Base-by-base conservation (phyloP, 176 grass and related monocot genomes). In the Eleusine coracana region DNA sequence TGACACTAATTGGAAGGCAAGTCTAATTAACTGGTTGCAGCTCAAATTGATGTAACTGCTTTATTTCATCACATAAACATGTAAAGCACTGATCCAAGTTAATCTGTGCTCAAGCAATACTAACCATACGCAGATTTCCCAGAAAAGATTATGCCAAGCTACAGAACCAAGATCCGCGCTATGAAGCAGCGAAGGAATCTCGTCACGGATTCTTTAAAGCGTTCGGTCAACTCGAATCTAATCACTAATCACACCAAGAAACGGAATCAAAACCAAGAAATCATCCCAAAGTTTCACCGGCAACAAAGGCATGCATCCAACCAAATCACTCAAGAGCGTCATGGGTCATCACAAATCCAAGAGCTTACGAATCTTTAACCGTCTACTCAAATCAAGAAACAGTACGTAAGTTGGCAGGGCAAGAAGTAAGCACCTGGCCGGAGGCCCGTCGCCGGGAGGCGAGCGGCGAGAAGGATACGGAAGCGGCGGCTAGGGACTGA, bases 391-490 rank as follows among this genome's bases (percentile, higher is more conserved):
- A 25, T 4, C 48, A 80, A 25, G 51, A 49, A 75, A 75, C 78
- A 56, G 5, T 56, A 21, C 5, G 2, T 9, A 3, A 25, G 18
- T 25, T 5, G 17, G 15, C 10, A 76, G 40, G 10, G 8, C 23
- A 21, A 21, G 82, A 69, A 76, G 60, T 8, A 17, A 11, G 66
- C 48, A 86, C 88, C 88, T 90, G 83, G 39, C 17, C 54, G 70
- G 84, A 41, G n/a, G 72, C 70, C 48, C 70, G 61, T 38, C 84
- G 79, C 45, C 73, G 60, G 29, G 44, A 39, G 68, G 79, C 79
- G 74, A 79, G 25, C 29, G 74, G 79, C n/a, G 88, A 86, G 83
- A 68, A 79, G 80, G 74, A 79, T 36, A 61, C 54, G 37, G 38
- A 4, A 49, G 82, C 68, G 70, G 69, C 68, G 74, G 86, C 81